Percentiles rank a stretch among this genome's conserved stretches.
phyloP scores from a whole-genome alignment of 2,329 filamentous ascomycete genomes.

The Pseudocercospora crystallina region DNA sequence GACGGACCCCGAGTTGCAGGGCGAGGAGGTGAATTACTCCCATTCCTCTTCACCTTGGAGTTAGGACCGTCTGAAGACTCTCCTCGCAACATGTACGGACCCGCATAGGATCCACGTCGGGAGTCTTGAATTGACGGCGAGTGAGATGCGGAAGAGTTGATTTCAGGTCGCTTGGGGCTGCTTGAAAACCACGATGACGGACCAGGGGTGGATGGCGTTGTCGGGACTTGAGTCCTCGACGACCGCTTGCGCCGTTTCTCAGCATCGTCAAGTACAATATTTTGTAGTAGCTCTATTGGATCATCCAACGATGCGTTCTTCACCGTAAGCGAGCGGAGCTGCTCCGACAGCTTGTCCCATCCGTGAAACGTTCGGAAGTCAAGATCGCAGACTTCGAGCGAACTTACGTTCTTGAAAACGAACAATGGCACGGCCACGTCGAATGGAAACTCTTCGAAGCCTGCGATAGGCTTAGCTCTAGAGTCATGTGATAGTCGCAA shows the following conservation, averaged over 20 bases:
- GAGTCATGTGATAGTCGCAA: constrained; percentile 88
- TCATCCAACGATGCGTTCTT: constrained; percentile 88
- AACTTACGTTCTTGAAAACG: constrained; percentile 94
- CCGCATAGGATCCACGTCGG: constrained; percentile 51
- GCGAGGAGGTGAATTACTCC: constrained; percentile 79
- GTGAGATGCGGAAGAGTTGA: constrained; percentile 36
- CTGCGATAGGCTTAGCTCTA: constrained; percentile 82
- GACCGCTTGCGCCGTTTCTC: constrained; percentile 81
- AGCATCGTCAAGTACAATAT: constrained; percentile 95
- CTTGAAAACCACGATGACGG: constrained; percentile 54
- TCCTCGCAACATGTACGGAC: constrained; percentile 53
- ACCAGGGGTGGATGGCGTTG: constrained; percentile 65
- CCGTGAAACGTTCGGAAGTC: constrained; percentile 97
- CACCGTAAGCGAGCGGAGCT: constrained; percentile 82
- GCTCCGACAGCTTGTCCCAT: constrained; percentile 91
- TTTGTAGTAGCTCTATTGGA: constrained; percentile 81
- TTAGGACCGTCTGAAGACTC: constrained; percentile 52
- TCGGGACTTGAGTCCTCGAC: constrained; percentile 69
- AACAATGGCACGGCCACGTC: constrained; percentile 96
- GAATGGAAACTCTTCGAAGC: constrained; percentile 93
- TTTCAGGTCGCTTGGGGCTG: constrained; percentile 26
- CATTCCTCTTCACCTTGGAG: constrained; percentile 47
- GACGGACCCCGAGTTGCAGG: constrained; percentile 72
- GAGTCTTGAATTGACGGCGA: constrained; percentile 57
- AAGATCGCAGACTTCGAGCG: constrained; percentile 89